Percentiles rank a stretch among this genome's conserved stretches.
These are phyloP conservation scores for Penicillium antarcticum DNA, from an alignment of 495 filamentous ascomycete genomes.

Conservation along the genomic window DNA sequence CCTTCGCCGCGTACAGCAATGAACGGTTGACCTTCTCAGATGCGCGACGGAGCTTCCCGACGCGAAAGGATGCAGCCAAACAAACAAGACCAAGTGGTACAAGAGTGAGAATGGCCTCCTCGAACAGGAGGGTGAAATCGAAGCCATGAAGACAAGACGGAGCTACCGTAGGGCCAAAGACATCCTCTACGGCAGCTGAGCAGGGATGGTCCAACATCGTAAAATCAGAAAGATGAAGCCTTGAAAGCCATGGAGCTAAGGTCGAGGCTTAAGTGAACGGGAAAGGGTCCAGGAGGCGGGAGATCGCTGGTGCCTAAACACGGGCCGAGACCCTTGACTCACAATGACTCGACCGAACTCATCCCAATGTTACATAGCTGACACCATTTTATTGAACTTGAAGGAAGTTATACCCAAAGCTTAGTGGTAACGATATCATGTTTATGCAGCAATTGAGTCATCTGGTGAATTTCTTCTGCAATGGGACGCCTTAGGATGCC, in stretches of 20 bases:
- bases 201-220: neutral
- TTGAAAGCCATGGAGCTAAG: too few species aligned
- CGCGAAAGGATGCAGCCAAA: neutral
- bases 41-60: conserved; percentile 6
- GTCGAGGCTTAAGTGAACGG: neutral
- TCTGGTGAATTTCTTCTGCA: too few species aligned
- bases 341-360: neutral
- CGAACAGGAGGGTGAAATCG: conserved; percentile 23
- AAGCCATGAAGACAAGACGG: conserved; percentile 5
- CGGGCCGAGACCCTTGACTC: neutral
- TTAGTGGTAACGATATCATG: too few species aligned
- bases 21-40: conserved; percentile 23
- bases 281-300: neutral
- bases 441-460: too few species aligned
- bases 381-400: too few species aligned
- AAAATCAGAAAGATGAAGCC: neutral
- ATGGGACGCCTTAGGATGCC: too few species aligned
- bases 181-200: neutral
- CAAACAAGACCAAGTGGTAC: conserved; percentile 5
- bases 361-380: too few species aligned
- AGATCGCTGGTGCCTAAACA: neutral
- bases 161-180: conserved; percentile 1
- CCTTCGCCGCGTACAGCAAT: conserved; percentile 19
- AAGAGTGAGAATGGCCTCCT: conserved; percentile 14
- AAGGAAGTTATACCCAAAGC: too few species aligned